phyloP scores from a whole-genome alignment of 2,329 filamentous ascomycete species.

The Neonectria ditissima region DNA sequence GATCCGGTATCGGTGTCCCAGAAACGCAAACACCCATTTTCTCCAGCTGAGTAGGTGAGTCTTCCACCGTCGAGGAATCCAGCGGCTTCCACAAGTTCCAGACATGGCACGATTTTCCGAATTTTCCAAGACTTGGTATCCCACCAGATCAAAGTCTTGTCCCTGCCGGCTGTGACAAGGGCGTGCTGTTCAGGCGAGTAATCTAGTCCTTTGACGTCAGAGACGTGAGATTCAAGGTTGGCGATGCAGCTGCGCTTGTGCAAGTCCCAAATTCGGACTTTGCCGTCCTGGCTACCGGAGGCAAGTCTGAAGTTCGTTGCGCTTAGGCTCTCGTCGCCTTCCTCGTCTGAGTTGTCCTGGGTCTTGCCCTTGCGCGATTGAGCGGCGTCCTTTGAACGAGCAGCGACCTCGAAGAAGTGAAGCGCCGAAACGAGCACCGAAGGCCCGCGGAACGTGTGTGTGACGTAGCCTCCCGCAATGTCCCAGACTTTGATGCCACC shows the following conservation, averaged over 20 bases:
- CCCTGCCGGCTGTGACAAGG: constrained; percentile 86
- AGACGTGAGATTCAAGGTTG: constrained; percentile 90
- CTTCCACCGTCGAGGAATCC: constrained; percentile 80
- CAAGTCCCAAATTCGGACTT: constrained; percentile 91
- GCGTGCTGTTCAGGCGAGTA: constrained; percentile 81
- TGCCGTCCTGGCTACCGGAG: constrained; percentile 94
- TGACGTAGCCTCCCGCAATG: constrained; percentile 87
- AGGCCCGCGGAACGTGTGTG: constrained; percentile 94
- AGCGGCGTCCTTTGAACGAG: constrained; percentile 49
- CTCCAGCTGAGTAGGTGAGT: constrained; percentile 85
- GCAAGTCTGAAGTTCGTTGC: constrained; percentile 79
- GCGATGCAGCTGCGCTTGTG: constrained; percentile 83
- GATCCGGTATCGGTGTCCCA: constrained; percentile 84
- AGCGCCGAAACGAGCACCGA: constrained; percentile 92
- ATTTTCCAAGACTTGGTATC: constrained; percentile 87
- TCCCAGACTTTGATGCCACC: constrained; percentile 98
- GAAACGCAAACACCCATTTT: constrained; percentile 83
- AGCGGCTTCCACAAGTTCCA: constrained; percentile 86
- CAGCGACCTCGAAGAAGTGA: constrained; percentile 85
- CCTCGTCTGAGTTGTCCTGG: constrained; percentile 53
- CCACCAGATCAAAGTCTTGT: constrained; percentile 96
- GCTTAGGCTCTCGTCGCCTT: constrained; percentile 56
- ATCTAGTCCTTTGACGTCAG: constrained; percentile 88
- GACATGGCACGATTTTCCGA: constrained; percentile 81
- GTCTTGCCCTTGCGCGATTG: constrained; percentile 52